Conservation (phyloP, 306 rosid genomes). For the Corylus avellana region DNA sequence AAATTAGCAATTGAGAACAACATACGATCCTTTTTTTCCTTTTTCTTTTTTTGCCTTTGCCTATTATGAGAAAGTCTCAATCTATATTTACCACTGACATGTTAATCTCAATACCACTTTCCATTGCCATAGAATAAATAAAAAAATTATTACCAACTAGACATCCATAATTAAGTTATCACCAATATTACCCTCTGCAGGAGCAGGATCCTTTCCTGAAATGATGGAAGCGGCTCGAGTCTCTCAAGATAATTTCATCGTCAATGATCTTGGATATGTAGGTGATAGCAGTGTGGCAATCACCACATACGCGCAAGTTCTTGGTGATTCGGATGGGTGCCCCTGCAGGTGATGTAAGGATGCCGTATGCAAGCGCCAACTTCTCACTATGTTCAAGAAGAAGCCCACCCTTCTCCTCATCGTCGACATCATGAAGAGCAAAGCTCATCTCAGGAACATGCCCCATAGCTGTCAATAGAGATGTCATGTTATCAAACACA, state of each 20-base stretch:
- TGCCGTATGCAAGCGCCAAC: constrained; percentile 87
- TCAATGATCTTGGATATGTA: constrained; percentile 74
- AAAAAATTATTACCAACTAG: not conserved
- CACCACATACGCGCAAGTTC: constrained; percentile 77
- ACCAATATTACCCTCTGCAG: constrained; percentile 74
- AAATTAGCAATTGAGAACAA: no score
- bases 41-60: not conserved
- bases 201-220: constrained; percentile 78
- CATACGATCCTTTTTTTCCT: no score
- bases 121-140: constrained; percentile 1
- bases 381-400: constrained; percentile 91
- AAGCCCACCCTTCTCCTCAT: constrained; percentile 80
- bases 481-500: constrained; percentile 69
- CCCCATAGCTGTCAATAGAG: constrained; percentile 67
- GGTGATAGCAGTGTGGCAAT: constrained; percentile 75
- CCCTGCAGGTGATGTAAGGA: constrained; percentile 51
- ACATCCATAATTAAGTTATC: constrained; percentile 27
- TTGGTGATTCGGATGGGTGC: constrained; percentile 65
- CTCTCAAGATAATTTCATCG: constrained; percentile 79
- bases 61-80: no score
- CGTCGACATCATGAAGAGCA: constrained; percentile 90
- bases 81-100: no score
- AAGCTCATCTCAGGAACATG: constrained; percentile 77
- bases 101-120: not conserved
- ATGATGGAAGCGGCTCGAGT: constrained; percentile 92